Evolutionary conservation across 345 rosid species (phyloP), one percentile per base, ranked within the genome.

Genomic region (Erodium maritimum): DNA sequence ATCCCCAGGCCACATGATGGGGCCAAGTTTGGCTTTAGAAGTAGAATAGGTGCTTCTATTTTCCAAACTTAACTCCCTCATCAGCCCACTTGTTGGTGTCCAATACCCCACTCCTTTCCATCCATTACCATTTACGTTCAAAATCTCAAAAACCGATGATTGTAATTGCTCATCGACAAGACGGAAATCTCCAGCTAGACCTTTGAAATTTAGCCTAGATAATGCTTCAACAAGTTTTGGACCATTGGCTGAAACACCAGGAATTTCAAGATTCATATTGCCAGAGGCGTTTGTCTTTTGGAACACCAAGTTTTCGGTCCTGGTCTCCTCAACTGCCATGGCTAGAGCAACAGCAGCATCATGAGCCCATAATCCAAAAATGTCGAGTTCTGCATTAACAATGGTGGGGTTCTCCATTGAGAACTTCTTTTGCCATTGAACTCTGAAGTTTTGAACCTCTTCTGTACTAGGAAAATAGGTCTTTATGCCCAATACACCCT

Each of bases 291-390:
- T 50, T 42, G 7, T 23, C 17, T 59, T 48, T 59, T 55, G 17
- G 54, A 1, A 16, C 13, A 4, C 37, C 21, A 29, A n/a, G 21
- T 29, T 5, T 19, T 2, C 19, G 8, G 23, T 21, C 8, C 23
- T 61, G 6, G 64, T 2, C 45, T 55, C 59, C 54, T 73, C 75
- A 0, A 19, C 59, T 55, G 77, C 79, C 45, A 25, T 42, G 42
- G 79, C 75, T 0, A 69, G 56, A 23, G 59, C 67, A 67, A 61
- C 64, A 5, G 54, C 62, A 0, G 71, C n/a, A 62, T 79, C 84
- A 34, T 71, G 72, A 16, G 75, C 65, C 72, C 78, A 64, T 22
- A 73, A 1, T 1, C 65, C 56, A 56, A 58, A 73, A 21, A 62
- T 50, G 54, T 64, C 62, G 24, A 69, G 21, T 42, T 61, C 57